Percentiles rank a stretch among this genome's conserved stretches.
phyloP scores from a whole-genome alignment of 2,329 filamentous ascomycete genomes.

The Pseudonectria foliicola region DNA sequence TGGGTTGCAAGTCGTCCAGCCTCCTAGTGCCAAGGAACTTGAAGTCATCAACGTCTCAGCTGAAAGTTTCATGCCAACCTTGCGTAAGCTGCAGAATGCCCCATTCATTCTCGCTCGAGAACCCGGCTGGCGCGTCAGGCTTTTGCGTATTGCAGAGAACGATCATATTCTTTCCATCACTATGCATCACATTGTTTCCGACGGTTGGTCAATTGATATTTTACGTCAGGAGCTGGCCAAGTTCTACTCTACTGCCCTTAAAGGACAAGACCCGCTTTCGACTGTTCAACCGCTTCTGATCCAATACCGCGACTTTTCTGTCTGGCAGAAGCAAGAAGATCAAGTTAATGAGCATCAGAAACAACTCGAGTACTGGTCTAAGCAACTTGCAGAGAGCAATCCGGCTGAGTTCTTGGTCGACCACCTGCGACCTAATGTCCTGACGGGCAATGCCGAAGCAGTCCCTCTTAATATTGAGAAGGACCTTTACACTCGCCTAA shows the following conservation, averaged over 20 bases:
- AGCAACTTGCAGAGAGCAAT: slow-evolving; percentile 5
- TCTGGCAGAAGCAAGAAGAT: slow-evolving; percentile 10
- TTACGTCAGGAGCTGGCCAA: slow-evolving; percentile 5
- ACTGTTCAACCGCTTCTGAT: slow-evolving; percentile 9
- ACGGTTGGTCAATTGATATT: slow-evolving; percentile 12
- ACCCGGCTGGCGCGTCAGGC: slow-evolving; percentile 8
- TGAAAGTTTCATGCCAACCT: not conserved
- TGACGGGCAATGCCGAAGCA: not conserved
- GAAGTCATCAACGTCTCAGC: not conserved
- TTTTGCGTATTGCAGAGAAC: slow-evolving; percentile 3
- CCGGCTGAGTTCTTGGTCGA: slow-evolving; percentile 6
- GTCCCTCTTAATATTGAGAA: not conserved
- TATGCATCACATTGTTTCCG: slow-evolving; percentile 10
- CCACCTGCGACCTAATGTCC: not conserved
- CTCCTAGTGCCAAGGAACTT: not conserved
- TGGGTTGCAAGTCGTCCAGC: slow-evolving; percentile 3
- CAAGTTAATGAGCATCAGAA: slow-evolving; percentile 4
- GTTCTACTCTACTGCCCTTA: slow-evolving; percentile 1
- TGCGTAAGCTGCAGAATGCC: not conserved
- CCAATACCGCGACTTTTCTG: slow-evolving; percentile 15
- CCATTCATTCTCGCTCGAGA: slow-evolving; percentile 6
- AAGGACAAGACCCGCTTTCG: slow-evolving; percentile 3
- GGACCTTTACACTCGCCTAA: too few relatives aligned
- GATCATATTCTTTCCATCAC: slow-evolving; percentile 8
- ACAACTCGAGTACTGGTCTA: slow-evolving; percentile 13